phyloP scores from a whole-genome alignment of 2,329 filamentous ascomycete genomes.

The Grosmannia serpens region DNA sequence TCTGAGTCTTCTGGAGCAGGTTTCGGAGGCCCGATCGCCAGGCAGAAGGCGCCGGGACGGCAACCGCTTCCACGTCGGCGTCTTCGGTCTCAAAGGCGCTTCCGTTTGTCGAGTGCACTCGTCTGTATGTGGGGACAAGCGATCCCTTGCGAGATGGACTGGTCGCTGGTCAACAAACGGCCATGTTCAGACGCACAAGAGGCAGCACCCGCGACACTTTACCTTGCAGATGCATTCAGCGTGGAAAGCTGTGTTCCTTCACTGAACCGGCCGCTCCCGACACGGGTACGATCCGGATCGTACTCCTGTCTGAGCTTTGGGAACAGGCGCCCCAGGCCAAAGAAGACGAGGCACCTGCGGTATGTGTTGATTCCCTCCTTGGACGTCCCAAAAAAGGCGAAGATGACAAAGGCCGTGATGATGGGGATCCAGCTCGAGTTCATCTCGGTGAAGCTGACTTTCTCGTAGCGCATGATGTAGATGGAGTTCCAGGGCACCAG shows the following conservation, averaged over 20 bases:
- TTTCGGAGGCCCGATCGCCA: background rate
- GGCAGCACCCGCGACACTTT: background rate
- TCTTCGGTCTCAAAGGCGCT: background rate
- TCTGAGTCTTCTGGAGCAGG: background rate
- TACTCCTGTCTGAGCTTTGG: conserved; percentile 25
- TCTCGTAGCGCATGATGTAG: conserved; percentile 29
- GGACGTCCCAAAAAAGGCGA: conserved; percentile 45
- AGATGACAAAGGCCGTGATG: conserved; percentile 33
- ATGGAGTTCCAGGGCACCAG: conserved; percentile 34
- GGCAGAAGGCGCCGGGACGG: background rate
- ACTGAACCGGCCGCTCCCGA: background rate
- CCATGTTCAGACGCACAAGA: background rate
- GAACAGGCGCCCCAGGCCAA: conserved; percentile 33
- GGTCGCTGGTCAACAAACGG: background rate
- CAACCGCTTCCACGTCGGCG: background rate
- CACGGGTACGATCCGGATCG: conserved; percentile 12
- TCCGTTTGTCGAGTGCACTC: no score
- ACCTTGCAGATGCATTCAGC: background rate
- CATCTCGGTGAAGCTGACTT: conserved; percentile 26
- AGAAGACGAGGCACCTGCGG: conserved; percentile 23
- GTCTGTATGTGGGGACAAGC: background rate
- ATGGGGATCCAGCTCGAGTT: conserved; percentile 39
- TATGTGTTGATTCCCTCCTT: conserved; percentile 41
- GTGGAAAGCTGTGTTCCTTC: background rate
- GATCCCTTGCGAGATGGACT: conserved; percentile 6